A percentile compares a stretch with the other conserved stretches of the same genome.
Evolutionary conservation across 768 basidiomycete species (phyloP).

Genomic region (Suillus fuscotomentosus): DNA sequence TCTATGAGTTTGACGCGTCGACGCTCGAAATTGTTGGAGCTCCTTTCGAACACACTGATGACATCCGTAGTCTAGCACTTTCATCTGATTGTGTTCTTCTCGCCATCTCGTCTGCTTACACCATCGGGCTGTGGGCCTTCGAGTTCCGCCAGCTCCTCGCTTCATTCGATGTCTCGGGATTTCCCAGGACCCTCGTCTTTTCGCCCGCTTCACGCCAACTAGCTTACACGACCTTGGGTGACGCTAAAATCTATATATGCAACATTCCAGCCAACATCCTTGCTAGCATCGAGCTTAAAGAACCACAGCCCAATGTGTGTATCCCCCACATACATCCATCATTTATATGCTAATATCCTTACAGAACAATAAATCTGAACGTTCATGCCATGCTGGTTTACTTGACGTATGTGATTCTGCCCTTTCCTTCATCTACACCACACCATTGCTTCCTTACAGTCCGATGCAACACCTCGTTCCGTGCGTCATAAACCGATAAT

Average conservation of each 20-base stretch:
- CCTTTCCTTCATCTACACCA: no score
- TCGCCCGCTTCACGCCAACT: not conserved
- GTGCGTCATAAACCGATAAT: no score
- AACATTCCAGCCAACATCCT: not conserved
- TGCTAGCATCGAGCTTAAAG: not conserved
- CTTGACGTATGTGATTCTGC: no score
- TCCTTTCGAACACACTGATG: not conserved
- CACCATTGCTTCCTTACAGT: no score
- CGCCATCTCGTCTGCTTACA: not conserved
- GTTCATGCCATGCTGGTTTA: no score
- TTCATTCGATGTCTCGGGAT: not conserved
- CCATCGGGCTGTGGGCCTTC: not conserved
- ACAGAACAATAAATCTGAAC: not conserved
- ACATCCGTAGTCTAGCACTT: not conserved
- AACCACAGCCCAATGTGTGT: not conserved
- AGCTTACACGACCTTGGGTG: not conserved
- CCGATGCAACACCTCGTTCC: no score
- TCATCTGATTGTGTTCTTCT: not conserved
- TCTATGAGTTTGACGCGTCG: not conserved
- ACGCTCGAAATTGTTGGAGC: not conserved
- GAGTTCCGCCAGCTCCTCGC: not conserved
- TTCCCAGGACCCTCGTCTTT: not conserved
- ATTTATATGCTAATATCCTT: not conserved
- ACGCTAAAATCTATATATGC: not conserved
- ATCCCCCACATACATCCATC: not conserved